Percentiles rank a stretch among this genome's conserved stretches.
These are phyloP conservation scores for Beauveria sp. DNA, from an alignment of 2,329 filamentous ascomycete genomes.

Conservation along the genomic window DNA sequence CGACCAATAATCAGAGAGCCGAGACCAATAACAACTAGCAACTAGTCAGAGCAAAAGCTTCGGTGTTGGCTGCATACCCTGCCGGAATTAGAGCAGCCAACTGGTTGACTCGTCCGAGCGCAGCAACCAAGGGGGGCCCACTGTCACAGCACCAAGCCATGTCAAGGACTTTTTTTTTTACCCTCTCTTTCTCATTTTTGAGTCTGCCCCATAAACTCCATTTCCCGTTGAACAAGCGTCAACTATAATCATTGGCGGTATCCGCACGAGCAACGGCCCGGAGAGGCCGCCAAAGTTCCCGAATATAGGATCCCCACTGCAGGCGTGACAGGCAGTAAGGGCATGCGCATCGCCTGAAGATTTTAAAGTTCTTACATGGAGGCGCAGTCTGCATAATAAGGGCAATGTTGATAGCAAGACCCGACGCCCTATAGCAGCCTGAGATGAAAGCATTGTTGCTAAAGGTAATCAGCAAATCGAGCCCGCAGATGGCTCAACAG, in stretches of 20 bases:
- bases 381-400: neutral
- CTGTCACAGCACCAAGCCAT: neutral
- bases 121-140: neutral
- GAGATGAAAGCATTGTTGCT: neutral
- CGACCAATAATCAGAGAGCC: no score
- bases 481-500: neutral
- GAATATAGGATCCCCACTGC: neutral
- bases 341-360: neutral
- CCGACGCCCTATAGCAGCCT: neutral
- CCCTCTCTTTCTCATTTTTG: neutral
- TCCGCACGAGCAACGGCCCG: constrained; percentile 4
- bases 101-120: neutral
- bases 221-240: neutral
- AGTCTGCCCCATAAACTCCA: neutral
- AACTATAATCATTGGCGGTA: neutral
- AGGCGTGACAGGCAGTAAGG: neutral
- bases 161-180: neutral
- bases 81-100: no score
- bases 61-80: no score
- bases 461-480: no score
- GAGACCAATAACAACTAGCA: neutral
- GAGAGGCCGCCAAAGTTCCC: neutral
- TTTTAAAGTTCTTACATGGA: neutral
- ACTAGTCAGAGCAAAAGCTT: no score
- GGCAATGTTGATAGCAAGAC: neutral